phyloP scores from a whole-genome alignment of 306 rosid genomes.

The Lablab purpureus region DNA sequence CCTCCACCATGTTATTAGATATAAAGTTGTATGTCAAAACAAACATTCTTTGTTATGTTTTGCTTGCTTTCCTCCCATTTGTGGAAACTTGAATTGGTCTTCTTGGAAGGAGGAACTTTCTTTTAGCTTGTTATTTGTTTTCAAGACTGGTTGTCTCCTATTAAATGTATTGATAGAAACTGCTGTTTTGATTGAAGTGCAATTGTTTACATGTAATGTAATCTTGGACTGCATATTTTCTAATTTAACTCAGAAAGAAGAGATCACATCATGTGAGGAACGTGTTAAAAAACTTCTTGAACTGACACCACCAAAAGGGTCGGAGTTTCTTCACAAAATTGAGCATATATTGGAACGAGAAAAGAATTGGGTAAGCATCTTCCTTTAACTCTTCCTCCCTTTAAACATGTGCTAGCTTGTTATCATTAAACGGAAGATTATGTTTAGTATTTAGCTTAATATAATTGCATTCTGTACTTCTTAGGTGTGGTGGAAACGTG shows the following conservation, averaged over 20 bases:
- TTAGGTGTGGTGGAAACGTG: slow-evolving; percentile 99
- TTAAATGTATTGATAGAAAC: slow-evolving; percentile 27
- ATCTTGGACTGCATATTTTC: slow-evolving; percentile 23
- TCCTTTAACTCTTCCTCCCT: slow-evolving; percentile 28
- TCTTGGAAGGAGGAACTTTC: slow-evolving; percentile 24
- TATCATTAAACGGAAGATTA: neutral
- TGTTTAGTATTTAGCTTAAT: slow-evolving; percentile 14
- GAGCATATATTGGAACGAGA: slow-evolving; percentile 95
- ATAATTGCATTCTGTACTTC: slow-evolving; percentile 34
- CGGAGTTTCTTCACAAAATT: slow-evolving; percentile 76
- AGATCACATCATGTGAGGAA: slow-evolving; percentile 81
- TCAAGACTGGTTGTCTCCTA: neutral
- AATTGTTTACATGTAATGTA: slow-evolving; percentile 28
- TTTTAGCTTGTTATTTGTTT: neutral
- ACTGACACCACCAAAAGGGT: slow-evolving; percentile 92
- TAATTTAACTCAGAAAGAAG: slow-evolving; percentile 77
- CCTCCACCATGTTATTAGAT: slow-evolving; percentile 4
- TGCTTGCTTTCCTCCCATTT: slow-evolving; percentile 8
- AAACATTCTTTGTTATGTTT: slow-evolving; percentile 12
- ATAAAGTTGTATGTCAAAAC: neutral
- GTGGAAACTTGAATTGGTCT: slow-evolving; percentile 18
- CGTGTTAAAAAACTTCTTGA: slow-evolving; percentile 86
- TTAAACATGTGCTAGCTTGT: neutral
- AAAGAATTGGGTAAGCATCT: slow-evolving; percentile 86
- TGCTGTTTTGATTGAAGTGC: slow-evolving; percentile 26